These are phyloP conservation scores for Inosperma sp. DNA, from an alignment of 768 basidiomycete species.

Conservation along the genomic window DNA sequence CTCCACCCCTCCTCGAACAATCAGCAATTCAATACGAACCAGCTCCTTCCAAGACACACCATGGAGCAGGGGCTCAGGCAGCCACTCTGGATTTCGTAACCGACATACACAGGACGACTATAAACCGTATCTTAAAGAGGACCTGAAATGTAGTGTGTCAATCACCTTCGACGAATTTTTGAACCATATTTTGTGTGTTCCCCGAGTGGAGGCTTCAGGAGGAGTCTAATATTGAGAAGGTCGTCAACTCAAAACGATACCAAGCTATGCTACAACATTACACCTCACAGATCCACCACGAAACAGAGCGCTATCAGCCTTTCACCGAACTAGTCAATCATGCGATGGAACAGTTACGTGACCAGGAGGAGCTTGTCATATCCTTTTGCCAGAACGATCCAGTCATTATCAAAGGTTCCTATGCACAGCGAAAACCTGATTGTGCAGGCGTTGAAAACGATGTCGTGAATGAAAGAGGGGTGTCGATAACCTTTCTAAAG, in stretches of 20 bases:
- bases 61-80: not conserved
- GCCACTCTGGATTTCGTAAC: not conserved
- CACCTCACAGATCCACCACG: not conserved
- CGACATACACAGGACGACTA: not conserved
- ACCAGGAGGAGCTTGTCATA: not conserved
- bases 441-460: not conserved
- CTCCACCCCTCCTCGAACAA: not conserved
- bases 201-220: not conserved
- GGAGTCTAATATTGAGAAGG: not conserved
- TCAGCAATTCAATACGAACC: not conserved
- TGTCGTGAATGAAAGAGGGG: not conserved
- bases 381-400: slow-evolving; percentile 8
- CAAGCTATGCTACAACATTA: not conserved
- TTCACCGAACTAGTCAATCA: slow-evolving; percentile 6
- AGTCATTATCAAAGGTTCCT: slow-evolving; percentile 1
- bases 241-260: not conserved
- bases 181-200: not conserved
- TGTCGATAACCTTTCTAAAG: not conserved
- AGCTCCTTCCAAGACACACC: not conserved
- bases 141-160: not conserved
- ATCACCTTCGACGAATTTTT: not conserved
- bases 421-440: slow-evolving; percentile 6
- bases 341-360: not conserved
- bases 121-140: not conserved
- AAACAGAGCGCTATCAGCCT: slow-evolving; percentile 2